A percentile compares a stretch with the other conserved stretches of the same genome.
Conservation (phyloP, 306 rosid genomes). For the Sechiopsis laciniata region DNA sequence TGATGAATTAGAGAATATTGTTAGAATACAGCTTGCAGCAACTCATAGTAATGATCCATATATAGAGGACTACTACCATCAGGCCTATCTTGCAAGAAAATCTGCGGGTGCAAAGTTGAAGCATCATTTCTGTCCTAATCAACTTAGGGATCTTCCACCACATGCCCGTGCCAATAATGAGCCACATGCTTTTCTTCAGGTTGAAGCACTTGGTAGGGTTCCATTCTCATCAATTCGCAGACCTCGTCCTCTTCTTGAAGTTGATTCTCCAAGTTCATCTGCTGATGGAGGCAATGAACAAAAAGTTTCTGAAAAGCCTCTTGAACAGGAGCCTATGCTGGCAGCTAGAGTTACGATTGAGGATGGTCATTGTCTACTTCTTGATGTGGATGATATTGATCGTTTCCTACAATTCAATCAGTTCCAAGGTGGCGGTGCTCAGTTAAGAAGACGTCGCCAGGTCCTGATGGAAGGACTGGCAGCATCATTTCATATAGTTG, state of each 20-base stretch:
- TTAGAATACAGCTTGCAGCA: slow-evolving; percentile 88
- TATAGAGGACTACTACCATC: slow-evolving; percentile 94
- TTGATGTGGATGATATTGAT: slow-evolving; percentile 92
- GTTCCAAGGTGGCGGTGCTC: slow-evolving; percentile 69
- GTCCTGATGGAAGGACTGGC: slow-evolving; percentile 71
- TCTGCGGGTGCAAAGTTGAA: slow-evolving; percentile 67
- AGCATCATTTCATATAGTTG: slow-evolving; percentile 77
- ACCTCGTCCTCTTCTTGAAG: slow-evolving; percentile 98
- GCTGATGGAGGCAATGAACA: slow-evolving; percentile 49
- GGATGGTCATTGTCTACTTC: slow-evolving; percentile 90
- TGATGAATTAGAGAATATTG: slow-evolving; percentile 83
- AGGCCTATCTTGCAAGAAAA: slow-evolving; percentile 80
- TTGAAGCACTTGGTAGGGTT: slow-evolving; percentile 97
- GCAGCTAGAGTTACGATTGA: slow-evolving; percentile 87
- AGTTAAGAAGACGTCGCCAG: slow-evolving; percentile 59
- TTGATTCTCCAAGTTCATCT: slow-evolving; percentile 71
- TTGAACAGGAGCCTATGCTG: slow-evolving; percentile 96
- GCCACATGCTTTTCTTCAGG: slow-evolving; percentile 98
- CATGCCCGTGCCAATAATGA: slow-evolving; percentile 69
- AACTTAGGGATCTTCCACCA: slow-evolving; percentile 77
- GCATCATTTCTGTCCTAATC: slow-evolving; percentile 87
- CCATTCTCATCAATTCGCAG: slow-evolving; percentile 97
- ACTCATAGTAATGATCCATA: slow-evolving; percentile 97
- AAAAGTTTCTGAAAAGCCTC: slow-evolving; percentile 72
- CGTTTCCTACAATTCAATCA: slow-evolving; percentile 84